Base-by-base conservation (phyloP, 805 yeast species). In the Cyberlindnera americana region DNA sequence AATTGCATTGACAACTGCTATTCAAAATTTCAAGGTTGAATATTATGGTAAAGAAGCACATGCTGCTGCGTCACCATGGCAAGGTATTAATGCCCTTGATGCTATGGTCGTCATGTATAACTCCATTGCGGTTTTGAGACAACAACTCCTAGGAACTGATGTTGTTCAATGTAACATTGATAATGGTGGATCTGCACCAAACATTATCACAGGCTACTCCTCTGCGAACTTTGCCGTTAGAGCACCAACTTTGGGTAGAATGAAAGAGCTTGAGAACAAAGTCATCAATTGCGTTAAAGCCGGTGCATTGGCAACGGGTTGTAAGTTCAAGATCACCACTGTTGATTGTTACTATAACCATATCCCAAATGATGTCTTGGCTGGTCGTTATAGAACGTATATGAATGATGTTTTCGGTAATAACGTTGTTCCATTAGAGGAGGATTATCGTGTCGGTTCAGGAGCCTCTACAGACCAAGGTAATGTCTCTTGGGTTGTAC, bases 11-110 rank as follows among this genome's bases (percentile, higher is more conserved):
- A 38, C 46, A 17, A 42, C 37, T 6, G 46, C 46, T 8, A 38
- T 38, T 21, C 29, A 29, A 16, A 42, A 31, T 30, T 38, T 38
- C 32, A 19, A 19, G 3, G 11, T 42, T 18, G 42, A 42, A 21
- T 42, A 33, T 33, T 38, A 21, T 19, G 46, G 46, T 7, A 37
- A 35, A 26, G 46, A 42, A 30, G 42, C 46, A 4, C 46, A 42
- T 19, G 46, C 46, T 27, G 46, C 46, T n/a, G 46, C 46, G 4
- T 26, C 46, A 1, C 46, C 46, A 28, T 42, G 42, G 42, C 29
- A 38, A 17, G 46, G 46, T 8, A n/a, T 42, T 29, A 42, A 42
- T 19, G 46, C 46, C 4, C 25, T 42, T 27, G 46, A 42, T 27
- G 46, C 46, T 7, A 37, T 42, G 39, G 38, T 37, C 5, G 14